phyloP scores from a whole-genome alignment of 208 protist species.

The Leishmania gerbilli region DNA sequence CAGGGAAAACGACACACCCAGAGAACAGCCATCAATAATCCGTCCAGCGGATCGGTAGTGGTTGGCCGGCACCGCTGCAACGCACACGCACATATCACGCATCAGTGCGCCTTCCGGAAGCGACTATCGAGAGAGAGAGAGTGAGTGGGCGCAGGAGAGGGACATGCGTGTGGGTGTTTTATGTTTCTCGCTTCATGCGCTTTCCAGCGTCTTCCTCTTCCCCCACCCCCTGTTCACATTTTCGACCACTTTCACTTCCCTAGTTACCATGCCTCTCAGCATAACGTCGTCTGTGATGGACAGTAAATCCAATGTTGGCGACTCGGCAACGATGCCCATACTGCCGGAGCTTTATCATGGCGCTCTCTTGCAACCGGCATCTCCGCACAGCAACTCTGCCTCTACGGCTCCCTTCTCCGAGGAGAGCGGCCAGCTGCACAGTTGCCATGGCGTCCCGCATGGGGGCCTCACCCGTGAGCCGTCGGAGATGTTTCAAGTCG shows the following conservation, averaged over 20 bases:
- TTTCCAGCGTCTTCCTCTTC: too few relatives aligned
- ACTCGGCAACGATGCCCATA: constrained; percentile 3
- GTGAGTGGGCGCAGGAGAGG: neutral
- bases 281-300: neutral
- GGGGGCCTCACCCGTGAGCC: constrained; percentile 26
- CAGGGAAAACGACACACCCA: neutral
- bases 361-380: neutral
- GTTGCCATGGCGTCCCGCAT: neutral
- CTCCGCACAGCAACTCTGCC: neutral
- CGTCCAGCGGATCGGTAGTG: neutral
- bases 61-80: neutral
- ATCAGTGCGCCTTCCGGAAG: neutral
- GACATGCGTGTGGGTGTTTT: neutral
- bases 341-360: neutral
- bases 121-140: neutral
- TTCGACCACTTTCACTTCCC: neutral
- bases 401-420: neutral
- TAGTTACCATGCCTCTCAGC: neutral
- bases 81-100: neutral
- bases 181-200: neutral
- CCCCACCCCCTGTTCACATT: too few relatives aligned
- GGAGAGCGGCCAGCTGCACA: neutral
- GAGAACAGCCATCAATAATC: neutral
- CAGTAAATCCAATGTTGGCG: neutral
- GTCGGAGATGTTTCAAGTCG: constrained; percentile 82